phyloP scores from a whole-genome alignment of 2,329 filamentous ascomycete genomes.

The Teratosphaeria viscida region DNA sequence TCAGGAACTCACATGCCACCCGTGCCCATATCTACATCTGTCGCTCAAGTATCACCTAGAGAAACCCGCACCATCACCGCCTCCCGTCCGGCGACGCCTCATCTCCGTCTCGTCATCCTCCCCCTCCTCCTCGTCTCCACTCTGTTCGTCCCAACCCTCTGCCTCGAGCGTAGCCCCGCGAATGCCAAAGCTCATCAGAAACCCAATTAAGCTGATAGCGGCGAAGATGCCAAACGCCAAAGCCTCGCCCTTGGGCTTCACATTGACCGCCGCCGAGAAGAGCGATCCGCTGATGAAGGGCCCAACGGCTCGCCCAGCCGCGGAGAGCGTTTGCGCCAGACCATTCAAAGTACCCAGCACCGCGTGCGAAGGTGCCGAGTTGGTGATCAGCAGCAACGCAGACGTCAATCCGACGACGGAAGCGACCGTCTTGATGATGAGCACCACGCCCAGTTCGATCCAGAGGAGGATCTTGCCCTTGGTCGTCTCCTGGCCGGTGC shows the following conservation, averaged over 20 bases:
- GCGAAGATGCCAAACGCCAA: slow-evolving; percentile 83
- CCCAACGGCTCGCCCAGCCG: slow-evolving; percentile 76
- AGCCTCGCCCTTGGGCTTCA: slow-evolving; percentile 71
- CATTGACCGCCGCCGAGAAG: slow-evolving; percentile 65
- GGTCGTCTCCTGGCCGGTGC: slow-evolving; percentile 39
- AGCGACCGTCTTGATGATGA: slow-evolving; percentile 83
- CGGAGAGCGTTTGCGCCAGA: slow-evolving; percentile 84
- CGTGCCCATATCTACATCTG: not conserved
- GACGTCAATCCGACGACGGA: slow-evolving; percentile 83
- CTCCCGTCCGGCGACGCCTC: not conserved
- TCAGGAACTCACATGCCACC: not conserved
- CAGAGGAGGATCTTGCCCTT: slow-evolving; percentile 61
- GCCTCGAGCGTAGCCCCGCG: slow-evolving; percentile 51
- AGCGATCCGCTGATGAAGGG: slow-evolving; percentile 81
- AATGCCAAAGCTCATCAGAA: slow-evolving; percentile 69
- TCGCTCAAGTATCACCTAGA: not conserved
- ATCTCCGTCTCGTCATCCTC: slow-evolving; percentile 25
- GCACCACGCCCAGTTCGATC: slow-evolving; percentile 64
- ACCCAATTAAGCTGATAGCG: slow-evolving; percentile 69
- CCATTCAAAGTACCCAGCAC: slow-evolving; percentile 87
- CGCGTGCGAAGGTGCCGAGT: slow-evolving; percentile 75
- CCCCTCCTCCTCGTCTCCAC: slow-evolving; percentile 35
- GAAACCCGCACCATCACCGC: not conserved
- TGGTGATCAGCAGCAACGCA: slow-evolving; percentile 83
- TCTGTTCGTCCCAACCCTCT: slow-evolving; percentile 42